Conservation (phyloP, 192 early-diverging fungal species). For the Entomortierella parvispora region DNA sequence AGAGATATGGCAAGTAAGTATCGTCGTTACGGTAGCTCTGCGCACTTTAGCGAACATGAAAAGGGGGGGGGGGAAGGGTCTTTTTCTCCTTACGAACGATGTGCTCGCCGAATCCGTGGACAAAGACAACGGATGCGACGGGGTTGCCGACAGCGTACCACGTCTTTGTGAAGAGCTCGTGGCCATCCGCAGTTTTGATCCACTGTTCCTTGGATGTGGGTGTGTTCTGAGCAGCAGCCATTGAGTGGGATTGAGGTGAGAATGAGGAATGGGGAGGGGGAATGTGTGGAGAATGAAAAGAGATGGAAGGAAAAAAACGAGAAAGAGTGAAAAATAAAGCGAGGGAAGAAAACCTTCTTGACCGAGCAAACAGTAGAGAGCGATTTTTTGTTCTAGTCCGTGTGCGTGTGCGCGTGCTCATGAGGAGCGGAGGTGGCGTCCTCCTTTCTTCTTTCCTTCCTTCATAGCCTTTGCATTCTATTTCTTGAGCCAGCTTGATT, state of each 20-base stretch:
- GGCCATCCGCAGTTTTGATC: slow-evolving; percentile 54
- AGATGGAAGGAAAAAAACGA: background rate
- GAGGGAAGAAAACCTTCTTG: background rate
- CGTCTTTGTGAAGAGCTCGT: slow-evolving; percentile 60
- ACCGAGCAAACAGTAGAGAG: too few relatives aligned
- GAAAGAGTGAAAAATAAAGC: background rate
- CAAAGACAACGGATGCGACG: slow-evolving; percentile 50
- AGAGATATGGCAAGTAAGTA: background rate
- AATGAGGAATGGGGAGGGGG: background rate
- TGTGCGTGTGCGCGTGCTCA: too few relatives aligned
- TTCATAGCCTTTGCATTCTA: too few relatives aligned
- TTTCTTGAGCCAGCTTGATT: too few relatives aligned
- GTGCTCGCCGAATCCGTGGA: slow-evolving; percentile 70
- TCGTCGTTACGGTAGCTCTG: background rate
- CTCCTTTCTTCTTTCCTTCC: too few relatives aligned
- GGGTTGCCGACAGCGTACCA: slow-evolving; percentile 54
- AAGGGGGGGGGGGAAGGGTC: too few relatives aligned
- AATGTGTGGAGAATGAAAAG: background rate
- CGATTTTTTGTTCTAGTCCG: too few relatives aligned
- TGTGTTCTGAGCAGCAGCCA: slow-evolving; percentile 11
- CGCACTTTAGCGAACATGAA: too few relatives aligned
- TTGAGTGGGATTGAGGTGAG: background rate
- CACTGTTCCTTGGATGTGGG: slow-evolving; percentile 51
- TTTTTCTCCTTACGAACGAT: slow-evolving; percentile 33
- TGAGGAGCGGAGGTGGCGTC: too few relatives aligned